Conservation (phyloP, 345 rosid species). For the Erodium maritimum region DNA sequence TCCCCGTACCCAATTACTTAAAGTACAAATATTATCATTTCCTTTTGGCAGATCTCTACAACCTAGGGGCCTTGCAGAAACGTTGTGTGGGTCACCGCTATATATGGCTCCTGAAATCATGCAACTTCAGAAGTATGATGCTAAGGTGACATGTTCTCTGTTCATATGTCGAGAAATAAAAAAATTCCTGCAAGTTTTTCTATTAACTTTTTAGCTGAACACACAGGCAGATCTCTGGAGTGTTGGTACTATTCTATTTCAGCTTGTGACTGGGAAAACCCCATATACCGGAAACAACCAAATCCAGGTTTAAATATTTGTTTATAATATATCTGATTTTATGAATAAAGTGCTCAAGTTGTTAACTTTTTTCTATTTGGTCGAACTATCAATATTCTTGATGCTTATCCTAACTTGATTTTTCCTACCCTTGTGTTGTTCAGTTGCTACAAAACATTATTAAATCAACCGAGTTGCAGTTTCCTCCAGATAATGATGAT, state of each 20-base stretch:
- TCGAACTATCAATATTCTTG: conserved; percentile 2
- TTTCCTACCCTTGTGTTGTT: conserved; percentile 13
- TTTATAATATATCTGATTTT: conserved; percentile 4
- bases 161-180: conserved; percentile 1
- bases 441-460: conserved; percentile 93
- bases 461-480: conserved; percentile 67
- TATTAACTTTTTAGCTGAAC: conserved; percentile 30
- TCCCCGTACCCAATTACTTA: not conserved
- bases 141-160: conserved; percentile 53
- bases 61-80: conserved; percentile 92
- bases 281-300: conserved; percentile 91
- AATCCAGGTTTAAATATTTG: conserved; percentile 43
- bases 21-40: not conserved
- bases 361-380: not conserved
- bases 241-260: conserved; percentile 90
- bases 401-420: not conserved
- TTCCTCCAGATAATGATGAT: conserved; percentile 47
- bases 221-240: conserved; percentile 99
- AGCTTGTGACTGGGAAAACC: conserved; percentile 86
- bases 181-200: conserved; percentile 5
- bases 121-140: conserved; percentile 97
- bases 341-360: not conserved
- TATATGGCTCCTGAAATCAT: conserved; percentile 99
- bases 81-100: conserved; percentile 95
- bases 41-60: conserved; percentile 62